phyloP scores from a whole-genome alignment of 345 rosid genomes.

The Ceriops decandra region DNA sequence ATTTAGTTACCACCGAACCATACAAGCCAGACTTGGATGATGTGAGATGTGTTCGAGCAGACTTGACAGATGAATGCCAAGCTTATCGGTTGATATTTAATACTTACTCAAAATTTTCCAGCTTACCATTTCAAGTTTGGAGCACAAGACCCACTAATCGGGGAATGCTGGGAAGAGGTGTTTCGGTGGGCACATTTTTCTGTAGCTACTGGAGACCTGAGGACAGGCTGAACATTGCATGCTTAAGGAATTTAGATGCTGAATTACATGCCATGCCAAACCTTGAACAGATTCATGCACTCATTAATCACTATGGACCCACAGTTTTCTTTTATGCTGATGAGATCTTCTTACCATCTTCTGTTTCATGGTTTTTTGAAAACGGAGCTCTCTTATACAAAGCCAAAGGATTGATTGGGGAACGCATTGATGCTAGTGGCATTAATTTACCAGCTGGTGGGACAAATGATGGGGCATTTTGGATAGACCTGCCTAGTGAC shows the following conservation, averaged over 20 bases:
- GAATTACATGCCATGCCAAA: constrained; percentile 71
- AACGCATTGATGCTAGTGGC: constrained; percentile 49
- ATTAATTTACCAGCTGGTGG: constrained; percentile 72
- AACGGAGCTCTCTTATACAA: constrained; percentile 57
- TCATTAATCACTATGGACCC: constrained; percentile 69
- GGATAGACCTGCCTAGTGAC: constrained; percentile 64
- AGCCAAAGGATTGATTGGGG: constrained; percentile 31
- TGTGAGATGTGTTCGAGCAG: constrained; percentile 72
- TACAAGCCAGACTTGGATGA: constrained; percentile 58
- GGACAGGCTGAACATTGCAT: constrained; percentile 38
- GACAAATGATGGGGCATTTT: constrained; percentile 55
- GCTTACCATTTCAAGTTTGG: constrained; percentile 56
- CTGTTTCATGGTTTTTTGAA: constrained; percentile 59
- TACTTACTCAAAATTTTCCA: constrained; percentile 33
- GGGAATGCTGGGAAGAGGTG: constrained; percentile 64
- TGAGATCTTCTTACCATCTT: constrained; percentile 65
- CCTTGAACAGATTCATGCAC: constrained; percentile 57
- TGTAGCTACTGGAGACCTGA: constrained; percentile 41
- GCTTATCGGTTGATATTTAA: constrained; percentile 34
- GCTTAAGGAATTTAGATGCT: constrained; percentile 61
- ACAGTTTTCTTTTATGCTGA: constrained; percentile 61
- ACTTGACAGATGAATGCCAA: constrained; percentile 68
- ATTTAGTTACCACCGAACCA: constrained; percentile 53
- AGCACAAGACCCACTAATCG: constrained; percentile 57
- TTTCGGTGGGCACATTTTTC: constrained; percentile 70